Base-by-base conservation (phyloP, 805 yeast species). In the Millerozyma miso region DNA sequence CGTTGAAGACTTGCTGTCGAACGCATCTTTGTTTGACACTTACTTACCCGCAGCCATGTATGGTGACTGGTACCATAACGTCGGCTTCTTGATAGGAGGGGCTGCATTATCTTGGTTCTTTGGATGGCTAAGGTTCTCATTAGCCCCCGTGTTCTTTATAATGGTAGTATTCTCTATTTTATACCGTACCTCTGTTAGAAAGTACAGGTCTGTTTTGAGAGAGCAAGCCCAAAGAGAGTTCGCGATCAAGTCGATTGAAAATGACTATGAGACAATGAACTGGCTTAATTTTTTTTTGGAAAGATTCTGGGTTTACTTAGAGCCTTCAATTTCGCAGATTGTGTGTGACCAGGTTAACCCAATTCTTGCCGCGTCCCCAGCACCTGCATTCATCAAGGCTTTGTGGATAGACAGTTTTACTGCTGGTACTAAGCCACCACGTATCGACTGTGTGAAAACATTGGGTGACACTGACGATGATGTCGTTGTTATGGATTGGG, bases 401-500 rank as follows among this genome's bases (percentile, higher is more conserved):
- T 63, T 91, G 43, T 86, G 95, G 88, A 77, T 91, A 41, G 93
- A 87, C 60, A 78, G 87, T 45, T 83, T 93, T 60, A 93, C 98
- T 5, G 77, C 85, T 14, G 99, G 99, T 48, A 83, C 96, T 4
- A 93, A 93, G 67, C 96, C 99, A 7, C 96, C 96, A 29, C 79
- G 99, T 62, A 75, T 93, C 46, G 97, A 93, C 58, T 74, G 74
- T 49, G 97, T 91, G 15, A 87, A 93, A 59, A 87, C 97, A 2
- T 79, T 89, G 56, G 86, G 83, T 38, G 87, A 91, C 49, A 91
- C 97, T n/a, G 83, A 80, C 23, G 85, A 85, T 48, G 97, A 91
- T 58, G 84, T 93, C 40, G 95, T 91, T 8, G 97, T 95, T 41
- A 93, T 93, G 97, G 99, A 93, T 65, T 91, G 97, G 97, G 85